Conservation (phyloP, 1,139 yeast genomes). For the Kurtzmaniella quercitrusa region DNA sequence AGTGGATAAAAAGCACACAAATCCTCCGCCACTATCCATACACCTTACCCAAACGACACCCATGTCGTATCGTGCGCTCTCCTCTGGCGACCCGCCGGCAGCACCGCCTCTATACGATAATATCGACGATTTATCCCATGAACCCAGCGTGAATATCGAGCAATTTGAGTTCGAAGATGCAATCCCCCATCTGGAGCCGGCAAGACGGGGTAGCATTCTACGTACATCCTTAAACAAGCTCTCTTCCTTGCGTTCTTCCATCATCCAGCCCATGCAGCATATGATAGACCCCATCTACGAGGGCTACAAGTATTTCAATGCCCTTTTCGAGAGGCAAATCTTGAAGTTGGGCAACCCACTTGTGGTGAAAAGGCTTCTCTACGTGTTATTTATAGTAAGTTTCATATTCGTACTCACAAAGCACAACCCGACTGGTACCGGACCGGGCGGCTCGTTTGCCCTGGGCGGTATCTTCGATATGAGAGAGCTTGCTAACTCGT, state of each 20-base stretch:
- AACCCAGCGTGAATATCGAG: conserved; percentile 19
- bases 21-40: not conserved
- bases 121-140: conserved; percentile 7
- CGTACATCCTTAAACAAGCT: conserved; percentile 29
- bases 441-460: conserved; percentile 40
- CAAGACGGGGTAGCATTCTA: conserved; percentile 9
- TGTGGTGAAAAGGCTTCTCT: conserved; percentile 71
- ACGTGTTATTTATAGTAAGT: conserved; percentile 58
- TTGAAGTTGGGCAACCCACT: conserved; percentile 79
- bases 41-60: not conserved
- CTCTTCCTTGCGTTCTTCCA: conserved; percentile 35
- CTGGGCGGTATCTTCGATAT: conserved; percentile 65
- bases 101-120: conserved; percentile 2
- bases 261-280: conserved; percentile 51
- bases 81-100: not conserved
- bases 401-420: conserved; percentile 56
- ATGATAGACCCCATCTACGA: conserved; percentile 69
- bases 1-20: not conserved
- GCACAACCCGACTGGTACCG: conserved; percentile 45
- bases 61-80: not conserved
- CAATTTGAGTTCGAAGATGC: conserved; percentile 43
- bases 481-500: conserved; percentile 42
- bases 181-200: conserved; percentile 12
- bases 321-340: conserved; percentile 52
- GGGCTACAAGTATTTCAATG: conserved; percentile 41